phyloP scores from a whole-genome alignment of 805 yeast species.

The Wickerhamomyces canadensis region DNA sequence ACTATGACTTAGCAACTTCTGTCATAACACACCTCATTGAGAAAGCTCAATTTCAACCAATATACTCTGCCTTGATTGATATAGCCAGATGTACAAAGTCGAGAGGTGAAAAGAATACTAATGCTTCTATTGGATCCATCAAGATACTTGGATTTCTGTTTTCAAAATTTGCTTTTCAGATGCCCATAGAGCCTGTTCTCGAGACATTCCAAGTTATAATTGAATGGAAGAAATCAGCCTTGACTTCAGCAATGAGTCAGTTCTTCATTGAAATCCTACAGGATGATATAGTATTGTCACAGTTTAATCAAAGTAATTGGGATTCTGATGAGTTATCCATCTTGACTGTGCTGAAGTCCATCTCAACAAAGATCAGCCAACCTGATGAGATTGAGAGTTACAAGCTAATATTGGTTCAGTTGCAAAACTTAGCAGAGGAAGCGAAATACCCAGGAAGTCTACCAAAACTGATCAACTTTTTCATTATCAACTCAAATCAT shows the following conservation, averaged over 20 bases:
- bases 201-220: constrained; percentile 28
- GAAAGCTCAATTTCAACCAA: constrained; percentile 8
- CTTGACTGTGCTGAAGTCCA: constrained; percentile 13
- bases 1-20: constrained; percentile 32
- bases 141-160: constrained; percentile 30
- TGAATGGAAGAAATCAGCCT: constrained; percentile 30
- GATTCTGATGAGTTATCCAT: constrained; percentile 24
- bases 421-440: constrained; percentile 28
- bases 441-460: constrained; percentile 36
- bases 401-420: constrained; percentile 30
- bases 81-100: constrained; percentile 12
- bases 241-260: constrained; percentile 36
- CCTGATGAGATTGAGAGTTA: constrained; percentile 28
- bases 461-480: constrained; percentile 36
- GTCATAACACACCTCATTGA: constrained; percentile 32
- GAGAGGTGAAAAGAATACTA: constrained; percentile 20
- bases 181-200: constrained; percentile 27
- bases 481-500: constrained; percentile 31
- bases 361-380: constrained; percentile 19
- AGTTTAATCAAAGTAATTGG: constrained; percentile 39
- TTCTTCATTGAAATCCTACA: constrained; percentile 36
- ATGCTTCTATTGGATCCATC: constrained; percentile 35
- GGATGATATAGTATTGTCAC: constrained; percentile 21
- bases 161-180: constrained; percentile 21
- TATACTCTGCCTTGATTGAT: constrained; percentile 12